Evolutionary conservation across 1,139 yeast genomes (phyloP).

Genomic region (Candida anutae): DNA sequence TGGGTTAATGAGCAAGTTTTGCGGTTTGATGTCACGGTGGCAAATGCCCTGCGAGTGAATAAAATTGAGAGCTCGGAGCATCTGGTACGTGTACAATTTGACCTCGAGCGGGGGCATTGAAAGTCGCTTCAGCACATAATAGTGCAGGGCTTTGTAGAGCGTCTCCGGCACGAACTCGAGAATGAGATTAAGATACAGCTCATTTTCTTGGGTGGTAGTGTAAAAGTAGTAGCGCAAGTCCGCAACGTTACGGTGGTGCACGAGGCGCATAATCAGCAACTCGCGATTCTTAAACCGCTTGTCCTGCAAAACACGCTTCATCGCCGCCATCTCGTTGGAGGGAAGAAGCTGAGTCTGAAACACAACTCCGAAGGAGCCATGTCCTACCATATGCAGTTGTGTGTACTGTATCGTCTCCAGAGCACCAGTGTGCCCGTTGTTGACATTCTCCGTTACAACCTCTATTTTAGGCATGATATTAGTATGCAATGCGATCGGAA

Average conservation of each 20-base stretch:
- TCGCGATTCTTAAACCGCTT: conserved; percentile 94
- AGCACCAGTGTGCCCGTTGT: conserved; percentile 68
- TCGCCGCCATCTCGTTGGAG: conserved; percentile 75
- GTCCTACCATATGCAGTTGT: conserved; percentile 84
- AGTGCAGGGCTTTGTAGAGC: conserved; percentile 78
- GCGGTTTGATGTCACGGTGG: conserved; percentile 97
- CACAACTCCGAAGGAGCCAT: conserved; percentile 96
- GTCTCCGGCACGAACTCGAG: conserved; percentile 94
- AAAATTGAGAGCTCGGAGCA: conserved; percentile 85
- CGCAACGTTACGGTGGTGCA: conserved; percentile 81
- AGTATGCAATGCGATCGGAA: too few relatives aligned
- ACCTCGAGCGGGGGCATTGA: conserved; percentile 88
- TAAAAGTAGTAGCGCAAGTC: conserved; percentile 85
- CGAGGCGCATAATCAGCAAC: conserved; percentile 87
- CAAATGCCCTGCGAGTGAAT: conserved; percentile 89
- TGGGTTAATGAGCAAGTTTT: conserved; percentile 85
- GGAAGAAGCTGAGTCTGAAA: conserved; percentile 79
- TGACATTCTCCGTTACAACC: conserved; percentile 61
- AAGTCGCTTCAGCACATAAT: conserved; percentile 67
- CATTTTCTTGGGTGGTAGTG: conserved; percentile 72
- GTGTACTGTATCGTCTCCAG: conserved; percentile 55
- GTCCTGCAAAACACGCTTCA: conserved; percentile 91
- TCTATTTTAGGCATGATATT: conserved; percentile 48
- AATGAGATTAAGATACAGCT: conserved; percentile 77
- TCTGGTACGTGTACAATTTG: conserved; percentile 83